Conservation (phyloP, 768 basidiomycete genomes). For the Boletus patriciae region DNA sequence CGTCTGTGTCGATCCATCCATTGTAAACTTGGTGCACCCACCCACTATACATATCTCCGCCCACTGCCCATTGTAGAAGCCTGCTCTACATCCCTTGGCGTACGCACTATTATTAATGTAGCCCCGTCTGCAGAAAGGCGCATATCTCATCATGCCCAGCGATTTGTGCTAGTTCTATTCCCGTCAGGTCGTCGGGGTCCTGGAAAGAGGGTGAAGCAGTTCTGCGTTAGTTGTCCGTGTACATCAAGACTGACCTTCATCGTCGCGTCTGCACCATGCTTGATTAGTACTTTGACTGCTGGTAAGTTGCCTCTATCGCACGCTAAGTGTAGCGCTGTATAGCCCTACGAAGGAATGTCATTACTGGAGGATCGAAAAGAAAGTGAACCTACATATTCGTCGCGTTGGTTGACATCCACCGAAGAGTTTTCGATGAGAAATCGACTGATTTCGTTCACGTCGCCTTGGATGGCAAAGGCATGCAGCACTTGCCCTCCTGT, state of each 20-base stretch:
- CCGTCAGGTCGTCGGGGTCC: slow-evolving; percentile 68
- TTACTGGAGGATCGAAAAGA: background rate
- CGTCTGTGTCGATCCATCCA: background rate
- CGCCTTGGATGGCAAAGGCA: slow-evolving; percentile 59
- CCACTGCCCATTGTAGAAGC: slow-evolving; percentile 9
- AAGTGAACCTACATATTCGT: slow-evolving; percentile 66
- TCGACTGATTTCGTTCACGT: slow-evolving; percentile 44
- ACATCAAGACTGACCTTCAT: slow-evolving; percentile 52
- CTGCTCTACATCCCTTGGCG: slow-evolving; percentile 1
- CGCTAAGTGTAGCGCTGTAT: slow-evolving; percentile 84
- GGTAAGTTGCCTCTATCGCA: slow-evolving; percentile 73
- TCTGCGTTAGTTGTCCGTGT: background rate
- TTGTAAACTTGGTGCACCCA: background rate
- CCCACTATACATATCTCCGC: background rate
- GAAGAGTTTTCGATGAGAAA: slow-evolving; percentile 45
- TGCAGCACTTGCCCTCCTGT: slow-evolving; percentile 53
- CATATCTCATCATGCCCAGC: slow-evolving; percentile 59
- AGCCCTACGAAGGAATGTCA: slow-evolving; percentile 55
- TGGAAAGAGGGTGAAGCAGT: slow-evolving; percentile 29
- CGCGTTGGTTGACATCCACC: slow-evolving; percentile 55
- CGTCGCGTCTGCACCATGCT: slow-evolving; percentile 59
- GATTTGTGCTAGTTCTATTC: slow-evolving; percentile 57
- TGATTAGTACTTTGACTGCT: slow-evolving; percentile 57
- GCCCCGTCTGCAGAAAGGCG: slow-evolving; percentile 20
- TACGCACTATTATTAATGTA: slow-evolving; percentile 20